phyloP scores from a whole-genome alignment of 768 basidiomycete genomes.

The Termitomyces sp. region DNA sequence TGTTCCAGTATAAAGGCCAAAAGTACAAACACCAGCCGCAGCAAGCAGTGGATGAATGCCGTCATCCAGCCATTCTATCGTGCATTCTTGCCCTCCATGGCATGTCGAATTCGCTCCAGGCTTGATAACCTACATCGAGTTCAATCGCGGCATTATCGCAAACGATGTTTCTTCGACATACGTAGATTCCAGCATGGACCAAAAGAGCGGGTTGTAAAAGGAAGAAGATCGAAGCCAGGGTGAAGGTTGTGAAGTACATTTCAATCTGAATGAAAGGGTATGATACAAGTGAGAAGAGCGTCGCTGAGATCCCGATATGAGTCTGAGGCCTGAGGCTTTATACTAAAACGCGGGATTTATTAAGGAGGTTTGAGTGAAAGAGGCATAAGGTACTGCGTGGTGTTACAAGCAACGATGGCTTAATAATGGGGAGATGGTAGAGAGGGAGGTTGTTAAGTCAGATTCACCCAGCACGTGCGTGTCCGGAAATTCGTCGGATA shows the following conservation, averaged over 20 bases:
- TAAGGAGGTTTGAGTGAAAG: neutral
- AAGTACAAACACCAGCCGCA: constrained; percentile 43
- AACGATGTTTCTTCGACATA: constrained; percentile 18
- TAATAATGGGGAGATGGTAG: neutral
- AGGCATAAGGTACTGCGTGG: neutral
- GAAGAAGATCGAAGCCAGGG: constrained; percentile 17
- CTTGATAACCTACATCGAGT: constrained; percentile 33
- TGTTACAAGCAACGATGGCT: neutral
- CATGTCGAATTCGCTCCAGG: constrained; percentile 41
- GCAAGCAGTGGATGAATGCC: constrained; percentile 43
- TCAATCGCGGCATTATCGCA: neutral
- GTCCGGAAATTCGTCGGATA: neutral
- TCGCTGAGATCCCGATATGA: constrained; percentile 5
- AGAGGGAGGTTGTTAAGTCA: neutral
- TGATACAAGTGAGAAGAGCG: constrained; percentile 8
- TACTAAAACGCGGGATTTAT: neutral
- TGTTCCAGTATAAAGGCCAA: constrained; percentile 55
- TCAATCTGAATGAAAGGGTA: constrained; percentile 1
- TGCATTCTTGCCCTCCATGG: constrained; percentile 47
- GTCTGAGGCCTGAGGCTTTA: neutral
- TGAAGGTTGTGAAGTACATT: constrained; percentile 11
- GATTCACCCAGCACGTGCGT: neutral
- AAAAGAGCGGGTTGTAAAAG: constrained; percentile 19
- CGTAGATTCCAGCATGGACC: constrained; percentile 35
- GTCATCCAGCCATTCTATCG: constrained; percentile 60